phyloP scores from a whole-genome alignment of 2,329 filamentous ascomycete species.

The Metarhizium album region DNA sequence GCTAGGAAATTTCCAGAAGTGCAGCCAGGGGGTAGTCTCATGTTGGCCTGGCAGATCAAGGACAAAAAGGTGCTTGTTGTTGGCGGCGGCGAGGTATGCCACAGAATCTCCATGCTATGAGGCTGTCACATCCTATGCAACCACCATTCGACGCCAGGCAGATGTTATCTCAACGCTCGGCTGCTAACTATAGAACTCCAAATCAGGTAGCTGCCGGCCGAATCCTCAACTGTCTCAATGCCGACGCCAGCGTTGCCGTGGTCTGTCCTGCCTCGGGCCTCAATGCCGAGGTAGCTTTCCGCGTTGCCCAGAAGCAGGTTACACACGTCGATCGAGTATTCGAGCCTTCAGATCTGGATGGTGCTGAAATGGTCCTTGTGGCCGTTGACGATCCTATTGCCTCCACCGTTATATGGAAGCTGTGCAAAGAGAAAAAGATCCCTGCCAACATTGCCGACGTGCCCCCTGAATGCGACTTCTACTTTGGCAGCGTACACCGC shows the following conservation, averaged over 20 bases:
- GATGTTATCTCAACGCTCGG: slow-evolving; percentile 8
- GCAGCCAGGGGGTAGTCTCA: slow-evolving; percentile 83
- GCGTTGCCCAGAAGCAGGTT: slow-evolving; percentile 65
- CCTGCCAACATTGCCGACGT: slow-evolving; percentile 96
- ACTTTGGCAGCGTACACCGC: slow-evolving; percentile 91
- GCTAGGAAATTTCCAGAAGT: slow-evolving; percentile 59
- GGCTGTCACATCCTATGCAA: not conserved
- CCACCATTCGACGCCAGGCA: not conserved
- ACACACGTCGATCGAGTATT: slow-evolving; percentile 75
- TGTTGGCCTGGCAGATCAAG: slow-evolving; percentile 90
- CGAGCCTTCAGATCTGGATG: slow-evolving; percentile 74
- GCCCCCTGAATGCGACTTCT: slow-evolving; percentile 94
- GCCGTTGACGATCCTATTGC: slow-evolving; percentile 88
- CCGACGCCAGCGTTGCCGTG: slow-evolving; percentile 82
- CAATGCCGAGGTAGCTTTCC: slow-evolving; percentile 78
- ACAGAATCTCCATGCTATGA: not conserved
- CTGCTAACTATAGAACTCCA: slow-evolving; percentile 9
- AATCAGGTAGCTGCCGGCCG: slow-evolving; percentile 83
- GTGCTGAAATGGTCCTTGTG: slow-evolving; percentile 76
- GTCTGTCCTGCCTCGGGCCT: slow-evolving; percentile 71
- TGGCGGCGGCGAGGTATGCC: slow-evolving; percentile 79
- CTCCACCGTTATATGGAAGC: slow-evolving; percentile 84
- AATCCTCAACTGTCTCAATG: slow-evolving; percentile 88
- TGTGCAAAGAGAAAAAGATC: slow-evolving; percentile 76
- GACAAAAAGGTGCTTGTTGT: slow-evolving; percentile 85